phyloP scores from a whole-genome alignment of 2,329 filamentous ascomycete species.

The Botryotinia convoluta region DNA sequence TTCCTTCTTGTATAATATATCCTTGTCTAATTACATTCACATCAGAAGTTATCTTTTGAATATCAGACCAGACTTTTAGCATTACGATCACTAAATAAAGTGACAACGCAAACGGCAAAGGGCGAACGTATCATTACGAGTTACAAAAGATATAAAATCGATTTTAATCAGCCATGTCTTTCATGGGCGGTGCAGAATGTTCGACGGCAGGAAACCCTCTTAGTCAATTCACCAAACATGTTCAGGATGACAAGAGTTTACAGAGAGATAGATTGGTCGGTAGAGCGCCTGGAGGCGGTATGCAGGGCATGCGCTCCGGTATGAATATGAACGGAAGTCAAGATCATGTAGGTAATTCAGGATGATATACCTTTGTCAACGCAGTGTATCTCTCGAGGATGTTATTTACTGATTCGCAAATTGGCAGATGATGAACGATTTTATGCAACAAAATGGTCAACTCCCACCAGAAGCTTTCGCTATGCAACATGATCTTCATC shows the following conservation, averaged over 20 bases:
- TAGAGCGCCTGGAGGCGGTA: conserved; percentile 64
- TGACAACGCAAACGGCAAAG: background rate
- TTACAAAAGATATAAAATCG: background rate
- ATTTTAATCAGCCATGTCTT: conserved; percentile 65
- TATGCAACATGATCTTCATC: conserved; percentile 38
- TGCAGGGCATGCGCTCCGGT: conserved; percentile 71
- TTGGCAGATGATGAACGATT: conserved; percentile 83
- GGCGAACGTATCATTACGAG: background rate
- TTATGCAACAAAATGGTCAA: conserved; percentile 74
- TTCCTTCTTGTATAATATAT: conserved; percentile 19
- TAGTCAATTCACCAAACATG: conserved; percentile 95
- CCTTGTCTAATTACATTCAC: conserved; percentile 1
- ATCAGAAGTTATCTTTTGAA: background rate
- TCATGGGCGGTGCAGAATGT: conserved; percentile 93
- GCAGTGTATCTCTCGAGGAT: background rate
- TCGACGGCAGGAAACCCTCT: conserved; percentile 94
- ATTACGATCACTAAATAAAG: background rate
- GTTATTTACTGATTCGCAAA: conserved; percentile 17
- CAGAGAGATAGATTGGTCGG: conserved; percentile 87
- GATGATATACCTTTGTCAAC: background rate
- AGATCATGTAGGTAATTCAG: conserved; percentile 57
- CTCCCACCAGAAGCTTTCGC: conserved; percentile 44
- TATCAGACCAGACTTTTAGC: background rate
- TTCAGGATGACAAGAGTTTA: conserved; percentile 91
- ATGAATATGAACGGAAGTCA: conserved; percentile 52